These are phyloP conservation scores for Coriolopsis trogii DNA, from an alignment of 1,284 basidiomycete species.

Conservation along the genomic window DNA sequence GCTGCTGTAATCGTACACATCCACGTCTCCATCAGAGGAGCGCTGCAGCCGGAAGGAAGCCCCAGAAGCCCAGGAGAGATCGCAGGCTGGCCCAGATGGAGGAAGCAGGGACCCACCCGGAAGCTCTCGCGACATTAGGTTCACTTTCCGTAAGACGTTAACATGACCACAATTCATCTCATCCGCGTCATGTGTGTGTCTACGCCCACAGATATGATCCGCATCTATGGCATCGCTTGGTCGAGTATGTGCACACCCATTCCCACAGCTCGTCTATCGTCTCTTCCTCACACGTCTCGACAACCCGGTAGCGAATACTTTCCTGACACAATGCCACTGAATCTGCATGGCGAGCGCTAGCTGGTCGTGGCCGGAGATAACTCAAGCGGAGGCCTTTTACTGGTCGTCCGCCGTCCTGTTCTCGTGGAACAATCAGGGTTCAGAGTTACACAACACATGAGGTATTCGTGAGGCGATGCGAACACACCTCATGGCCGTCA, in stretches of 20 bases:
- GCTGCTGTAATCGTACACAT: constrained; percentile 9
- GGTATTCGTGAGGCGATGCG: not conserved
- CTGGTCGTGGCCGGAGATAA: not conserved
- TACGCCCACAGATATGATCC: not conserved
- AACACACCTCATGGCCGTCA: too few species aligned
- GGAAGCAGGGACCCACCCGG: not conserved
- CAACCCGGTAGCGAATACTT: too few species aligned
- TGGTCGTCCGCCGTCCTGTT: too few species aligned
- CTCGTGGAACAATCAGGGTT: too few species aligned
- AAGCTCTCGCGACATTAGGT: too few species aligned
- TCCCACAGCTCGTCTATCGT: not conserved
- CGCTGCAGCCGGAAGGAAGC: constrained; percentile 2
- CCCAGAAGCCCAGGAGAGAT: constrained; percentile 2
- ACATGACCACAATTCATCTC: too few species aligned
- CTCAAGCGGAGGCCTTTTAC: not conserved
- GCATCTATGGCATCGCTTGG: not conserved
- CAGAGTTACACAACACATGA: too few species aligned
- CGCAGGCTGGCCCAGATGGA: not conserved
- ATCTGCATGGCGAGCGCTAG: too few species aligned
- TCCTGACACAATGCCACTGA: too few species aligned
- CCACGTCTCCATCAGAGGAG: not conserved
- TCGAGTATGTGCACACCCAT: not conserved
- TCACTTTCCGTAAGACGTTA: too few species aligned
- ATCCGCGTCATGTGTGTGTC: too few species aligned
- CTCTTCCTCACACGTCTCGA: too few species aligned